Base-by-base conservation (phyloP, 2,329 filamentous ascomycete species). In the Talaromyces albobiverticillius region DNA sequence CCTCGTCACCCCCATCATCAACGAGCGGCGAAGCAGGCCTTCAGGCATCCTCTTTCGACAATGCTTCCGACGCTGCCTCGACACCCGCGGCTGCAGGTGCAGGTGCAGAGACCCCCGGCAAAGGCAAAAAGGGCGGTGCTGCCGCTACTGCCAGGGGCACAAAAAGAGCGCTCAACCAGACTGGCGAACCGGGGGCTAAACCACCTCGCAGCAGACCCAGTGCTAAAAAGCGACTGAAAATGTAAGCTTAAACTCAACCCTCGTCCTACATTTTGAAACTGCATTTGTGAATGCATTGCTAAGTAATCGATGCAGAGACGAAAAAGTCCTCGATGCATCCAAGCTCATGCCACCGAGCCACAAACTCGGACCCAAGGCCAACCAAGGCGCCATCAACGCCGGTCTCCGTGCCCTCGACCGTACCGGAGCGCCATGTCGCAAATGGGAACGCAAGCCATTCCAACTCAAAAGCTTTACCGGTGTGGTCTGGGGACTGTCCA, bases 331-430 rank as follows among this genome's bases (percentile, higher is more conserved):
- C 55, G 78, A 81, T 53, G 66, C 70, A 54, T 67, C 65, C 47
- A 71, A 66, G 59, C 56, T 61, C 54, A 58, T 64, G 57, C 65
- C 68, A 5, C 73, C 77, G 42, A 78, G 80, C 48, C 89, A 93
- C 74, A 95, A 95, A 71, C 86, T 97, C 23, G 93, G 93, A 3
- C 94, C 94, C 62, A 97, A 96, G 73, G 93, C 93, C 49, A 97
- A 96, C 71, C 89, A 93, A 65, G 94, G 94, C 60, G 93, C 93
- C 56, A 99, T 99, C 80, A 99, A 99, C 69, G 94, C 94, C 52
- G 90, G 90, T 50, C 86, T 99, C 47, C 90, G 94, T 53, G 93
- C 94, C 11, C 88, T 99, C 60, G 94, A 99, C 72, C 87, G 93
- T 57, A 88, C 88, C 7, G 93, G 93, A 61, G 89, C 93, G 66